phyloP scores from a whole-genome alignment of 116 monocot species.

The Phalaenopsis hybrid region DNA sequence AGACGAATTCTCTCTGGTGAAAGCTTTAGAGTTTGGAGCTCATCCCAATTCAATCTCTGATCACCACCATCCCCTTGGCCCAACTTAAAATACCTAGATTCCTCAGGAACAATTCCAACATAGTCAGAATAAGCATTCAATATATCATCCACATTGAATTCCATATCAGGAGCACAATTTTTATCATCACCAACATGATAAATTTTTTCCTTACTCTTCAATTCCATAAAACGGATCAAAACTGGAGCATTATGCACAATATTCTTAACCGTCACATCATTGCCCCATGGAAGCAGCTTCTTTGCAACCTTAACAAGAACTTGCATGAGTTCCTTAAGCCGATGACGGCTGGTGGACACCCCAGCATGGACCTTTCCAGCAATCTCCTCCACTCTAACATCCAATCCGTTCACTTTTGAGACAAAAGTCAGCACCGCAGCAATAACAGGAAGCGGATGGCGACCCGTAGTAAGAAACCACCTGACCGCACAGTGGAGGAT shows the following conservation, averaged over 20 bases:
- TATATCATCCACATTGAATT: slow-evolving; percentile 16
- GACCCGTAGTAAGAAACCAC: slow-evolving; percentile 74
- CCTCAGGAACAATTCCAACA: slow-evolving; percentile 12
- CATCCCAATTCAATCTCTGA: background rate
- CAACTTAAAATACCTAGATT: slow-evolving; percentile 30
- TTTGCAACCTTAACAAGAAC: slow-evolving; percentile 48
- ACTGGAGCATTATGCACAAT: slow-evolving; percentile 37
- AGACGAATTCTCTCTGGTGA: slow-evolving; percentile 30
- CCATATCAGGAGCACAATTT: slow-evolving; percentile 5
- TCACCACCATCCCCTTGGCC: background rate
- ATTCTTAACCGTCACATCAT: slow-evolving; percentile 56
- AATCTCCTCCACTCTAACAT: slow-evolving; percentile 36
- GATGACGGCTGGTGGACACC: slow-evolving; percentile 25
- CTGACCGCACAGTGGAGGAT: slow-evolving; percentile 51
- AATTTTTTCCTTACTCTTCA: slow-evolving; percentile 27
- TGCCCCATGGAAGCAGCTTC: slow-evolving; percentile 66
- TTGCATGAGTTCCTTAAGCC: slow-evolving; percentile 54
- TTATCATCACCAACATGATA: background rate
- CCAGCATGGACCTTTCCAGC: slow-evolving; percentile 36
- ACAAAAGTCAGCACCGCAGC: slow-evolving; percentile 49
- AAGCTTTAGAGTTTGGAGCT: slow-evolving; percentile 19
- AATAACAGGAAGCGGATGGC: slow-evolving; percentile 62
- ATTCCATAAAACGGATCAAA: slow-evolving; percentile 56
- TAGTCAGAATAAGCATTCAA: background rate
- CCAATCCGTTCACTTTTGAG: slow-evolving; percentile 37